Conservation (phyloP, 192 early-diverging fungal species). For the Spizellomyces sp. region DNA sequence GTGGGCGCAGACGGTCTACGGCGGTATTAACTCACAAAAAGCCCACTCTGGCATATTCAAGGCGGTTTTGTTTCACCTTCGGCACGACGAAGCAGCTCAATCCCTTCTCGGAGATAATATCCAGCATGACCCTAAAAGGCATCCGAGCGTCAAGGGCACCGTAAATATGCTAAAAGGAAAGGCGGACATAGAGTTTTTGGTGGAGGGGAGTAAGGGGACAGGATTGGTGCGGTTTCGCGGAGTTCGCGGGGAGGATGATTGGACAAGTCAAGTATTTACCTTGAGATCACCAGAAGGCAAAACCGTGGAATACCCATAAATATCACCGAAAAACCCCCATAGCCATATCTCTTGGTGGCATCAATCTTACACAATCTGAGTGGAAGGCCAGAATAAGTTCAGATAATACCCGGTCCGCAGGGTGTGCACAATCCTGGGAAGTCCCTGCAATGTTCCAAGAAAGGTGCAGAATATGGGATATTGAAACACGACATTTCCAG, state of each 20-base stretch:
- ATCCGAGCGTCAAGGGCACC: constrained; percentile 19
- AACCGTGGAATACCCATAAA: neutral
- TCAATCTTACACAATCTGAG: too few relatives aligned
- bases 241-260: constrained; percentile 9
- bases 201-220: constrained; percentile 14
- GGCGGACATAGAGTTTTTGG: constrained; percentile 28
- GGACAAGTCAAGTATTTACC: constrained; percentile 22
- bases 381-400: too few relatives aligned
- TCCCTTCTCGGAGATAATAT: constrained; percentile 25
- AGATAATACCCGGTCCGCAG: too few relatives aligned
- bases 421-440: too few relatives aligned
- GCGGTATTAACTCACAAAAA: constrained; percentile 20
- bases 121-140: constrained; percentile 11
- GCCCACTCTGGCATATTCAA: constrained; percentile 29
- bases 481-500: too few relatives aligned
- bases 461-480: too few relatives aligned
- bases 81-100: constrained; percentile 18
- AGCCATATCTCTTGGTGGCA: too few relatives aligned
- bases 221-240: constrained; percentile 23
- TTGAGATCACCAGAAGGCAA: constrained; percentile 6
- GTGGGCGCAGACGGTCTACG: constrained; percentile 18
- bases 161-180: constrained; percentile 33
- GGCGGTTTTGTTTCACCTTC: constrained; percentile 31
- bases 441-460: too few relatives aligned
- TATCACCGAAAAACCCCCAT: too few relatives aligned